A percentile compares a stretch with the other conserved stretches of the same genome.
These are phyloP conservation scores for Metschnikowia lochheadii DNA, from an alignment of 805 yeast species.

Conservation along the genomic window DNA sequence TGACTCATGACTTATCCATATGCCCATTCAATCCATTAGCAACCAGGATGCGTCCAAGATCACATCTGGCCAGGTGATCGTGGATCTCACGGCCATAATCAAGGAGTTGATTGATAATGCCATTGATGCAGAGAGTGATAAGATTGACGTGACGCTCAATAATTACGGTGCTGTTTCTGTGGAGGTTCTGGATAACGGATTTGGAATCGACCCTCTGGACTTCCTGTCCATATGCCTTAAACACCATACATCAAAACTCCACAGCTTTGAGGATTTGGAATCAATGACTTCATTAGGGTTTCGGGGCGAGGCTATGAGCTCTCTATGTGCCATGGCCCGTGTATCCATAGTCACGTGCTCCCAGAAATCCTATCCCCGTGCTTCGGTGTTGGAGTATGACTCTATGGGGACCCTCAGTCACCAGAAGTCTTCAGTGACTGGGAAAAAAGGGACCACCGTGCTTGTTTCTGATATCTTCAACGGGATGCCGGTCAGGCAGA, in stretches of 20 bases:
- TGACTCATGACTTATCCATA: background rate
- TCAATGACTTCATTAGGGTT: slow-evolving; percentile 60
- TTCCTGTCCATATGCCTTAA: slow-evolving; percentile 52
- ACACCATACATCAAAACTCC: slow-evolving; percentile 65
- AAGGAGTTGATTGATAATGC: slow-evolving; percentile 88
- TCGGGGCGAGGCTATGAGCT: slow-evolving; percentile 78
- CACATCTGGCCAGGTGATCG: slow-evolving; percentile 91
- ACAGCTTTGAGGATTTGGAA: slow-evolving; percentile 50
- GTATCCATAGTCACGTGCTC: slow-evolving; percentile 51
- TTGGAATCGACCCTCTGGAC: slow-evolving; percentile 54
- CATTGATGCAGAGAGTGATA: slow-evolving; percentile 70
- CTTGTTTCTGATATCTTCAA: slow-evolving; percentile 56
- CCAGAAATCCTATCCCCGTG: slow-evolving; percentile 48
- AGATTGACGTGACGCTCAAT: slow-evolving; percentile 62
- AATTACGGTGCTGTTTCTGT: slow-evolving; percentile 72
- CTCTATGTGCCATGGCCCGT: slow-evolving; percentile 53
- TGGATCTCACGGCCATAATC: slow-evolving; percentile 69
- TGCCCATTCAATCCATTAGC: slow-evolving; percentile 25
- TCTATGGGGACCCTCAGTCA: slow-evolving; percentile 47
- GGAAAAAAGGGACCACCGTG: slow-evolving; percentile 69
- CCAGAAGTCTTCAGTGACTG: slow-evolving; percentile 35
- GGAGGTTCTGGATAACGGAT: slow-evolving; percentile 66
- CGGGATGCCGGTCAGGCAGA: slow-evolving; percentile 75
- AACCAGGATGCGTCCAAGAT: slow-evolving; percentile 61
- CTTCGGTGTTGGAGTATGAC: slow-evolving; percentile 52